Percentiles rank a stretch among this genome's conserved stretches.
Conservation (phyloP, 805 yeast species). For the Suhomyces sp. region DNA sequence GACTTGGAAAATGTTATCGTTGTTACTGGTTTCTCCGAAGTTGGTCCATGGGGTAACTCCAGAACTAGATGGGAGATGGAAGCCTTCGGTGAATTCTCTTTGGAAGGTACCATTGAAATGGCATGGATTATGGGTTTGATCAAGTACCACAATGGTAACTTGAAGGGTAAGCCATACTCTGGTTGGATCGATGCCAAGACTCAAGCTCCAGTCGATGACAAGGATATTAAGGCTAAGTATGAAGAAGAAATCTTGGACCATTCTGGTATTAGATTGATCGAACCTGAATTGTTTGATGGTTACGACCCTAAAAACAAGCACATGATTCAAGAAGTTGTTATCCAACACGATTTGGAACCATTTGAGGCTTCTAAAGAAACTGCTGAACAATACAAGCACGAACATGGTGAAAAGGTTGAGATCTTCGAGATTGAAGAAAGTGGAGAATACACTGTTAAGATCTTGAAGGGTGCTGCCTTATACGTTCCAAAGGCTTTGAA, state of each 20-base stretch:
- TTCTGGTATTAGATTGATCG: slow-evolving; percentile 94
- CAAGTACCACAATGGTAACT: slow-evolving; percentile 88
- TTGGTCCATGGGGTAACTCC: slow-evolving; percentile 99
- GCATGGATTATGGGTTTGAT: slow-evolving; percentile 99
- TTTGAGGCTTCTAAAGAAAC: slow-evolving; percentile 94
- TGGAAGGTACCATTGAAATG: slow-evolving; percentile 98
- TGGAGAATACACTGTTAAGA: slow-evolving; percentile 88
- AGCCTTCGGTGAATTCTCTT: slow-evolving; percentile 87
- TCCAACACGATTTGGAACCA: slow-evolving; percentile 95
- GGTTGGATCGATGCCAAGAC: slow-evolving; percentile 99
- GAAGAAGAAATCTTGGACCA: slow-evolving; percentile 87
- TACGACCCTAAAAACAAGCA: slow-evolving; percentile 94
- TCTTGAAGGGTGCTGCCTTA: slow-evolving; percentile 90
- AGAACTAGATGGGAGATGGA: slow-evolving; percentile 99
- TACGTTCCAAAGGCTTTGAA: slow-evolving; percentile 85
- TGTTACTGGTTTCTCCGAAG: slow-evolving; percentile 97
- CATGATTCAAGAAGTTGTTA: slow-evolving; percentile 90
- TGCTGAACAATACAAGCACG: slow-evolving; percentile 89
- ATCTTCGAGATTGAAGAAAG: slow-evolving; percentile 82
- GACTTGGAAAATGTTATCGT: slow-evolving; percentile 92
- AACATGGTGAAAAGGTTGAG: slow-evolving; percentile 93
- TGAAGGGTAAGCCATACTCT: slow-evolving; percentile 86
- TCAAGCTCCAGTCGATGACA: slow-evolving; percentile 89
- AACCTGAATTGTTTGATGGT: slow-evolving; percentile 91
- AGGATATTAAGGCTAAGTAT: slow-evolving; percentile 87